A percentile compares a stretch with the other conserved stretches of the same genome.
Conservation (phyloP, 495 filamentous ascomycete species). For the Elaphomyces granulatus region DNA sequence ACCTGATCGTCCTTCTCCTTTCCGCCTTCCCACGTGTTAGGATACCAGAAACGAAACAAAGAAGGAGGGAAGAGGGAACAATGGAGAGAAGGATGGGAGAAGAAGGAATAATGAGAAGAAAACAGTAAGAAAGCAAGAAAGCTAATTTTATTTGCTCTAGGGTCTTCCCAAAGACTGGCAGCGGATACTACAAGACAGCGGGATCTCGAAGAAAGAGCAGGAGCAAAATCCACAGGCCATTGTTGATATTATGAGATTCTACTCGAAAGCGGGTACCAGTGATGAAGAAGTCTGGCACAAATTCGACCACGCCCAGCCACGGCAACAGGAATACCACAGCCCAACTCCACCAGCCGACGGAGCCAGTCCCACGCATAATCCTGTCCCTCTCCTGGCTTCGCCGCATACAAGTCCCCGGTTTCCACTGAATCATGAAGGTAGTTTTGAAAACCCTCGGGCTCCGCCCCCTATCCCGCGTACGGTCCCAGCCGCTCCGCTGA, state of each 20-base stretch:
- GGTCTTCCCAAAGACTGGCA: conserved; percentile 98
- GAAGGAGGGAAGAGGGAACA: too few relatives aligned
- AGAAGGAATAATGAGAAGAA: too few relatives aligned
- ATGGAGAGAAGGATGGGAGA: too few relatives aligned
- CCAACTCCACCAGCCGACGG: conserved; percentile 12
- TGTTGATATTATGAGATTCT: conserved; percentile 89
- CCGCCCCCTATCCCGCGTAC: conserved; percentile 76
- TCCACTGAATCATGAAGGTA: conserved; percentile 77
- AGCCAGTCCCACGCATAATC: conserved; percentile 8
- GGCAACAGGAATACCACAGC: conserved; percentile 36
- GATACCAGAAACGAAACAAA: too few relatives aligned
- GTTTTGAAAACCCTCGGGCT: conserved; percentile 92
- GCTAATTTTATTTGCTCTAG: conserved; percentile 38
- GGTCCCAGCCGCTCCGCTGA: conserved; percentile 12
- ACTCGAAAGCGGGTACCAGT: conserved; percentile 69
- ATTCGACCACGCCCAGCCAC: conserved; percentile 68
- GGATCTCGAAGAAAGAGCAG: conserved; percentile 91
- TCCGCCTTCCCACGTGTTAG: not conserved
- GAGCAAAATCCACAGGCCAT: conserved; percentile 90
- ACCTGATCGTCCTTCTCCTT: not conserved
- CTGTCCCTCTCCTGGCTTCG: conserved; percentile 38
- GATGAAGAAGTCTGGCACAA: conserved; percentile 92
- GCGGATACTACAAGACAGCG: conserved; percentile 82
- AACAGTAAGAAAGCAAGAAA: too few relatives aligned
- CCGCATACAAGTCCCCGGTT: conserved; percentile 86